Evolutionary conservation across 2,329 filamentous ascomycete species (phyloP).

Genomic region (Dothideomycetes sp.): DNA sequence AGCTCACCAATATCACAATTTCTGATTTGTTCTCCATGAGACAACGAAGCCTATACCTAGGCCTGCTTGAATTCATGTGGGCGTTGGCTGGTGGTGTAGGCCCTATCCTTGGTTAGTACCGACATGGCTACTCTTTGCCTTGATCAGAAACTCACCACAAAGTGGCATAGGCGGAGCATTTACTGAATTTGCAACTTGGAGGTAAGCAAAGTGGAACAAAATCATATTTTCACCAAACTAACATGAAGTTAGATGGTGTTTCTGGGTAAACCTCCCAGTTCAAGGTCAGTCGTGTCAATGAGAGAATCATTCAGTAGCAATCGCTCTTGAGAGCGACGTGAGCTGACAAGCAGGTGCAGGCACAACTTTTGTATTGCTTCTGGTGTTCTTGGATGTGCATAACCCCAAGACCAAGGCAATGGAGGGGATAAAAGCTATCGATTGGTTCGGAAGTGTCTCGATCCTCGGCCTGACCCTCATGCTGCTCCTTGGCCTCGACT

Average conservation of each 20-base stretch:
- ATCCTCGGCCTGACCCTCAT: conserved; percentile 41
- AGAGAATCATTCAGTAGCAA: no score
- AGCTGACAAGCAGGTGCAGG: conserved; percentile 21
- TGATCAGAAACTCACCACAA: conserved; percentile 33
- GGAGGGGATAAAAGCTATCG: conserved; percentile 39
- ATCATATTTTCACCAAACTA: conserved; percentile 4
- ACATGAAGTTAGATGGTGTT: conserved; percentile 11
- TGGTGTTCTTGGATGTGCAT: conserved; percentile 44
- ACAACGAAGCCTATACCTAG: conserved; percentile 32
- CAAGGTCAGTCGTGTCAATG: conserved; percentile 12
- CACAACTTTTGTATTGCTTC: conserved; percentile 35
- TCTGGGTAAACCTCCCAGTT: conserved; percentile 46
- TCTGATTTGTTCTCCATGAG: conserved; percentile 43
- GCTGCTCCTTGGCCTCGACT: conserved; percentile 42
- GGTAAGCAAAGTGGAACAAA: conserved; percentile 13
- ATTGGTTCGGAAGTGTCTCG: conserved; percentile 43
- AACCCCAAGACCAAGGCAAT: conserved; percentile 40
- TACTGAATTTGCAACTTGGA: conserved; percentile 25
- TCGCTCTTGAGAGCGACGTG: no score
- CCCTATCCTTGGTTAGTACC: conserved; percentile 42
- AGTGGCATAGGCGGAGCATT: no score
- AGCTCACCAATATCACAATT: conserved; percentile 41
- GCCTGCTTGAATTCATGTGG: conserved; percentile 43
- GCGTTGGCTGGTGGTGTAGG: conserved; percentile 42
- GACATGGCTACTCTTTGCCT: no score